Evolutionary conservation across 305 asterid species (phyloP).

Genomic region (Coffea humblotiana): DNA sequence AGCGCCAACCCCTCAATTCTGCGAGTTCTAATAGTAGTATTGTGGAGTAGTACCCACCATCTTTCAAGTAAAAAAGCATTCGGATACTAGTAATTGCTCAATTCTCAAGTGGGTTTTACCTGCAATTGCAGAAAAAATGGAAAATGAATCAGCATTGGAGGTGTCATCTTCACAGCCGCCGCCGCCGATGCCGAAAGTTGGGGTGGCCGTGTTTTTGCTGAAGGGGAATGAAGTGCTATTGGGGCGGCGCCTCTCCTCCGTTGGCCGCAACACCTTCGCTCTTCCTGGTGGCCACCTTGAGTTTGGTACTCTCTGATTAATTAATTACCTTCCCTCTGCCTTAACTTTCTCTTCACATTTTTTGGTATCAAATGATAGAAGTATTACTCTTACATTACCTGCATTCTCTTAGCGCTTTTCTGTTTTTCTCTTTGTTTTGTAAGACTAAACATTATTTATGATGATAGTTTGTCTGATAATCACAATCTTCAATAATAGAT

Average conservation of each 20-base stretch:
- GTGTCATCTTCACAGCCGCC: no score
- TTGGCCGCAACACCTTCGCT: slow-evolving; percentile 50
- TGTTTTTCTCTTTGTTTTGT: no score
- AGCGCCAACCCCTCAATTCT: background rate
- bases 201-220: slow-evolving; percentile 53
- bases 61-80: background rate
- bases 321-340: background rate
- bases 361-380: no score
- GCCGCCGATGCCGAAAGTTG: slow-evolving; percentile 32
- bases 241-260: slow-evolving; percentile 60
- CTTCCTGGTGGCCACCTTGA: slow-evolving; percentile 75
- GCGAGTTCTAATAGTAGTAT: background rate
- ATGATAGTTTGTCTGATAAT: no score
- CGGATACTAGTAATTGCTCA: background rate
- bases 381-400: no score
- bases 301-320: slow-evolving; percentile 36
- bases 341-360: no score
- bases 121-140: background rate
- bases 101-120: background rate
- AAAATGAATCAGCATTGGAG: background rate
- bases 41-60: no score
- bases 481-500: background rate
- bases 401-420: no score
- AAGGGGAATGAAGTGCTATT: slow-evolving; percentile 48
- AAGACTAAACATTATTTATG: no score